A percentile compares a stretch with the other conserved stretches of the same genome.
Conservation (phyloP, 768 basidiomycete species). For the Glaciozyma martinii region DNA sequence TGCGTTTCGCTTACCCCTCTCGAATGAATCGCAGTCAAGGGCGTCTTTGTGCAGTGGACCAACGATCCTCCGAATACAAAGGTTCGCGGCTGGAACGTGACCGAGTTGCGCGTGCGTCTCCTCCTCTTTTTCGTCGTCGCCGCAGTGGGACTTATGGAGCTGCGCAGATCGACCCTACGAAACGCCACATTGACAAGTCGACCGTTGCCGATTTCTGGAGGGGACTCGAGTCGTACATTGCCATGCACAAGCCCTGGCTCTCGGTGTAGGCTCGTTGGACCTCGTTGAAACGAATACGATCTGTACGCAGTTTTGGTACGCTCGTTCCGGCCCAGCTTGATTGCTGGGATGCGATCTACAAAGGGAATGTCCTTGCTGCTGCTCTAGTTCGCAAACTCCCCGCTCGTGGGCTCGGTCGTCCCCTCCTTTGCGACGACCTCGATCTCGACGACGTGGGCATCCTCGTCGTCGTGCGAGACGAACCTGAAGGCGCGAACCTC, state of each 20-base stretch:
- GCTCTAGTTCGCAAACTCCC: background rate
- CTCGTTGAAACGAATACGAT: too few relatives aligned
- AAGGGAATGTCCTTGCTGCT: too few relatives aligned
- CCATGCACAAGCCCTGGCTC: conserved; percentile 56
- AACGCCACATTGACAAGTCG: conserved; percentile 87
- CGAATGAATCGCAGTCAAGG: conserved; percentile 59
- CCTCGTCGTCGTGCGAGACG: conserved; percentile 30
- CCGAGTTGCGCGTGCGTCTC: conserved; percentile 66
- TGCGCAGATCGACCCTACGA: conserved; percentile 71
- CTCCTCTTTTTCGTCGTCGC: background rate
- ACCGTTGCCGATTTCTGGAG: conserved; percentile 96
- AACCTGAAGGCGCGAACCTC: conserved; percentile 38
- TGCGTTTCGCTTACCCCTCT: background rate
- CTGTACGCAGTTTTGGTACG: too few relatives aligned
- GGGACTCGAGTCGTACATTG: conserved; percentile 74
- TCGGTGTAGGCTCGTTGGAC: background rate
- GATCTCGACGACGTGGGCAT: conserved; percentile 30
- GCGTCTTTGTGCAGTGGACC: conserved; percentile 87
- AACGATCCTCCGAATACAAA: conserved; percentile 81
- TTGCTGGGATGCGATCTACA: too few relatives aligned
- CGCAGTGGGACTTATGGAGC: background rate
- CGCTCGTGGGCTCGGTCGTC: conserved; percentile 25
- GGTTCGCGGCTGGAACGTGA: conserved; percentile 95
- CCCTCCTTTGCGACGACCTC: conserved; percentile 30
- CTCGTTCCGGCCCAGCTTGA: too few relatives aligned